A percentile compares a stretch with the other conserved stretches of the same genome.
These are phyloP conservation scores for Cinchona pubescens DNA, from an alignment of 257 asterid genomes.

Conservation along the genomic window DNA sequence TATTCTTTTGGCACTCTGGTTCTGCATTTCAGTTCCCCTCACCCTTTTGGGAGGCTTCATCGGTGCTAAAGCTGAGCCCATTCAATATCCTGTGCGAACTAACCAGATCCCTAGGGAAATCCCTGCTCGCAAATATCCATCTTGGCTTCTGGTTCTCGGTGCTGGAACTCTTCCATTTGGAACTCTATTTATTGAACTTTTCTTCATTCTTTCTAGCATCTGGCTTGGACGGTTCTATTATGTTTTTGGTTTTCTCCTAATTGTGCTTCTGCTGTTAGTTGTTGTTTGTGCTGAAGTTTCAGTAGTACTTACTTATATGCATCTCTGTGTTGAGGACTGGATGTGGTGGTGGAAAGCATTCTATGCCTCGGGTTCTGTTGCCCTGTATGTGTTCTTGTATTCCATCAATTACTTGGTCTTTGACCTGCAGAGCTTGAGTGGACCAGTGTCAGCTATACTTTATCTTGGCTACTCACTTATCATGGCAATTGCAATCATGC, in stretches of 20 bases:
- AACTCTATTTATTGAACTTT: constrained; percentile 81
- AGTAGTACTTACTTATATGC: constrained; percentile 82
- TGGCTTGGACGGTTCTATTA: constrained; percentile 87
- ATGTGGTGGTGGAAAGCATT: constrained; percentile 98
- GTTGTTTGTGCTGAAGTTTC: constrained; percentile 82
- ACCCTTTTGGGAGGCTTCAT: constrained; percentile 76
- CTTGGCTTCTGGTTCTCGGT: constrained; percentile 87
- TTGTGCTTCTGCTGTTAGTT: constrained; percentile 57
- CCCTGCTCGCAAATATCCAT: constrained; percentile 71
- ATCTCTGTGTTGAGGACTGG: constrained; percentile 90
- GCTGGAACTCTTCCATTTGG: constrained; percentile 93
- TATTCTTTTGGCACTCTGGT: constrained; percentile 67
- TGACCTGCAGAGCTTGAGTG: constrained; percentile 82
- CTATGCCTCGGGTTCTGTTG: constrained; percentile 79
- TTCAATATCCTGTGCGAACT: constrained; percentile 67
- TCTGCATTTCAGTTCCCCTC: constrained; percentile 84
- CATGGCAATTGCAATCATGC: constrained; percentile 77
- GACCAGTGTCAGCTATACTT: constrained; percentile 70
- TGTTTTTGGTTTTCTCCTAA: constrained; percentile 72
- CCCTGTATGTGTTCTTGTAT: constrained; percentile 70
- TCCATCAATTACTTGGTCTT: constrained; percentile 78
- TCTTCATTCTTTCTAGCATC: constrained; percentile 81
- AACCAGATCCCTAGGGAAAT: constrained; percentile 85
- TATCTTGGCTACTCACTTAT: constrained; percentile 76
- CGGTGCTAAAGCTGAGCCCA: constrained; percentile 64